Evolutionary conservation across 2,329 filamentous ascomycete genomes (phyloP).

Genomic region (Chaetothyriales sp.): DNA sequence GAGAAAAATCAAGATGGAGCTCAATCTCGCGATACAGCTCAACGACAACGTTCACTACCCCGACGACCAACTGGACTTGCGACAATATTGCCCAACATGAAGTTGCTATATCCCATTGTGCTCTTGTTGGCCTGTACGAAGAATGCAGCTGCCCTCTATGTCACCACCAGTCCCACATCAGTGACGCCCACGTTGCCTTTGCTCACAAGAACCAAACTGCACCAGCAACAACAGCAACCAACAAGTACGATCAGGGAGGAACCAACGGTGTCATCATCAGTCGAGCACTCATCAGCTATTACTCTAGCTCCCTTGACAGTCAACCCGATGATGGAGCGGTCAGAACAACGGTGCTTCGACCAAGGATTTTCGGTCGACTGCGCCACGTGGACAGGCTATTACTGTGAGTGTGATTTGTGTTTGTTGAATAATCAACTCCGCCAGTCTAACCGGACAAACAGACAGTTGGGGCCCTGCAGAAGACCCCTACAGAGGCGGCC

Average conservation of each 20-base stretch:
- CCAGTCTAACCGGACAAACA: not conserved
- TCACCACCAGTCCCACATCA: not conserved
- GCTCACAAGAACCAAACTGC: not conserved
- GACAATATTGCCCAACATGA: not conserved
- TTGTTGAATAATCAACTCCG: too few relatives aligned
- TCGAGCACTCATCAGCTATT: constrained; percentile 3
- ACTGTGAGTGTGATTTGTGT: constrained; percentile 3
- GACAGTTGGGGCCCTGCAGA: constrained; percentile 17
- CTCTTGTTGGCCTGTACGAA: not conserved
- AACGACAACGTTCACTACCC: not conserved
- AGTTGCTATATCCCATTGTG: not conserved
- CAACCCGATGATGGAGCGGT: constrained; percentile 4
- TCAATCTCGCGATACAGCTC: not conserved
- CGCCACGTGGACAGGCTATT: constrained; percentile 18
- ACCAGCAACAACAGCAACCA: not conserved
- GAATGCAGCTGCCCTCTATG: not conserved
- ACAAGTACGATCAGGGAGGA: not conserved
- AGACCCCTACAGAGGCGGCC: constrained; percentile 13
- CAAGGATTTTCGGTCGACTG: constrained; percentile 17
- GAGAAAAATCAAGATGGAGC: not conserved
- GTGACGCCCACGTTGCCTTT: not conserved
- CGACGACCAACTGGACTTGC: not conserved
- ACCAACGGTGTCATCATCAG: not conserved
- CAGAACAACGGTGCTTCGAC: constrained; percentile 17
- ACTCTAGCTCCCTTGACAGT: constrained; percentile 12